Evolutionary conservation across 2,329 filamentous ascomycete species (phyloP).

Genomic region (Didymella arachidicola): DNA sequence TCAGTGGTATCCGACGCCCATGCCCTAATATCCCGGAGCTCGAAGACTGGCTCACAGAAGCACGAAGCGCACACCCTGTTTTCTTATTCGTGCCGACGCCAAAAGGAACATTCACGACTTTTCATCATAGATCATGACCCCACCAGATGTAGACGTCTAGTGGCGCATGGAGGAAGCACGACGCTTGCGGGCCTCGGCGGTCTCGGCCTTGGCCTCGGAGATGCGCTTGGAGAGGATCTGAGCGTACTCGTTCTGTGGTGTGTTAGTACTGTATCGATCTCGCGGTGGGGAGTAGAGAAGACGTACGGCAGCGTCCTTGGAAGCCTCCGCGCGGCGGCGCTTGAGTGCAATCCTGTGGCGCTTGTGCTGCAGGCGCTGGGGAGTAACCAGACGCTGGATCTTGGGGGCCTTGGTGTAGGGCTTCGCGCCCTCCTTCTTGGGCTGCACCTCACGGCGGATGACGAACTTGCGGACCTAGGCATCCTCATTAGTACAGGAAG

Average conservation of each 20-base stretch:
- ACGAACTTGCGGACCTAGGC: conserved; percentile 97
- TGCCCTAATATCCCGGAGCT: conserved; percentile 46
- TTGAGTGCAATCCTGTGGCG: conserved; percentile 97
- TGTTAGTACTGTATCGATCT: conserved; percentile 18
- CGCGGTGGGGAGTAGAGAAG: neutral
- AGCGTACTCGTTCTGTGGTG: conserved; percentile 89
- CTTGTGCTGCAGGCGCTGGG: conserved; percentile 99
- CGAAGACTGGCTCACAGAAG: conserved; percentile 40
- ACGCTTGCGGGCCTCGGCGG: conserved; percentile 94
- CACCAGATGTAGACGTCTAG: conserved; percentile 32
- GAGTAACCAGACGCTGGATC: conserved; percentile 99
- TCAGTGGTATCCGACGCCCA: conserved; percentile 47
- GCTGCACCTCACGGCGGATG: conserved; percentile 97
- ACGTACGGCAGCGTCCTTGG: conserved; percentile 98
- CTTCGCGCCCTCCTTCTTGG: conserved; percentile 97
- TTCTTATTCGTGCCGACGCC: conserved; percentile 46
- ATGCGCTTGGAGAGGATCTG: conserved; percentile 97
- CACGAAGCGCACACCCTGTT: conserved; percentile 43
- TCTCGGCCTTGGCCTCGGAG: conserved; percentile 91
- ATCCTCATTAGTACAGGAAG: conserved; percentile 29
- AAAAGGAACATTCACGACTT: conserved; percentile 47
- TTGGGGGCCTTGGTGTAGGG: conserved; percentile 99
- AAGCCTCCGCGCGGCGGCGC: conserved; percentile 94
- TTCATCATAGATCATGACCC: conserved; percentile 43
- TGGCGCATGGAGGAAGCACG: conserved; percentile 78